A percentile compares a stretch with the other conserved stretches of the same genome.
Evolutionary conservation across 495 filamentous ascomycete species (phyloP).

Genomic region (Penicillium flavigenum): DNA sequence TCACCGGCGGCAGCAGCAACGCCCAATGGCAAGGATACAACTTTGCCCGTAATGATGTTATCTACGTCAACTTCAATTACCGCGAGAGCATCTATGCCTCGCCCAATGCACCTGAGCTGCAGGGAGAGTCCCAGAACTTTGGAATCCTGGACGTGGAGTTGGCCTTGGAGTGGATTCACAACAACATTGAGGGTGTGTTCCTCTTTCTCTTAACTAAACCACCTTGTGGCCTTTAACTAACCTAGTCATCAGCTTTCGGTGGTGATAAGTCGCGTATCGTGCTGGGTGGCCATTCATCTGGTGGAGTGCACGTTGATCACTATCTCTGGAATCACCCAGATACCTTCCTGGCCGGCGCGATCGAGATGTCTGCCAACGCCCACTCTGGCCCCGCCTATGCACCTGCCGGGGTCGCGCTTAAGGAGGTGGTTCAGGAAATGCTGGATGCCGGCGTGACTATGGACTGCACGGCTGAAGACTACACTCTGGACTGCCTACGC

Average conservation of each 20-base stretch:
- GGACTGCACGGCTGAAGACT: conserved; percentile 19
- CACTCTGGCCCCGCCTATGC: conserved; percentile 24
- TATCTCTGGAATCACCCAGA: conserved; percentile 32
- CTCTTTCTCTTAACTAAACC: neutral
- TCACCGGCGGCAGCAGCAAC: conserved; percentile 28
- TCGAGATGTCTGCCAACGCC: conserved; percentile 33
- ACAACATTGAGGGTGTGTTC: conserved; percentile 27
- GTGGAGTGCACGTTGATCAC: conserved; percentile 29
- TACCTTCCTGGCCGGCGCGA: conserved; percentile 30
- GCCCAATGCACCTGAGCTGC: conserved; percentile 27
- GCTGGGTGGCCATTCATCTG: conserved; percentile 29
- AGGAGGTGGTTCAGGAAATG: conserved; percentile 24
- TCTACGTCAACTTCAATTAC: conserved; percentile 35
- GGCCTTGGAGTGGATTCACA: conserved; percentile 27
- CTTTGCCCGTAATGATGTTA: conserved; percentile 32
- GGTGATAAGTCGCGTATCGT: conserved; percentile 29
- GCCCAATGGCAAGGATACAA: conserved; percentile 28
- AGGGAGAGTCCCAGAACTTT: conserved; percentile 31
- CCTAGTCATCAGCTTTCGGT: conserved; percentile 22
- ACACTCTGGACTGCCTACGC: conserved; percentile 29
- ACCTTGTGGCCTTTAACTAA: neutral
- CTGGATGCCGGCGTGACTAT: conserved; percentile 23
- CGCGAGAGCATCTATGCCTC: conserved; percentile 30
- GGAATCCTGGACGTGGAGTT: conserved; percentile 30
- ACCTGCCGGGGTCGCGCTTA: conserved; percentile 22